Evolutionary conservation across 495 filamentous ascomycete genomes (phyloP), one percentile per base, ranked within the genome.

Genomic region (Penicillium manginii): DNA sequence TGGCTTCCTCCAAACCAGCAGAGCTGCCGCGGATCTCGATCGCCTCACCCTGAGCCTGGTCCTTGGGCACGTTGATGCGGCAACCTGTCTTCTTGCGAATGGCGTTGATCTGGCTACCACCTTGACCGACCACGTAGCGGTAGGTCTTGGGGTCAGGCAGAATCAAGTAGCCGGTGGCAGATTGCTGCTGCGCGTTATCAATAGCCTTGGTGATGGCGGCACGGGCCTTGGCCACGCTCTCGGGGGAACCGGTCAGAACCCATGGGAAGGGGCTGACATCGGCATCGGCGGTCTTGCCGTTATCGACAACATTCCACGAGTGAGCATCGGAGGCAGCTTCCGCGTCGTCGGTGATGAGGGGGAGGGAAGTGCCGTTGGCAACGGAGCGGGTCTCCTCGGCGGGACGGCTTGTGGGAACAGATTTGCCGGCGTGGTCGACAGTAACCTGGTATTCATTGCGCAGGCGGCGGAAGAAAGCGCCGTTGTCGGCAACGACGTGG

Each of bases 51-150:
- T 82, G 84, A 39, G 82, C 83, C 63, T 93, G 86, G 68, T 90
- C 88, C 60, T 89, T 85, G 42, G 94, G 94, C 47, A 98, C 91
- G 37, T 89, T 91, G 72, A 99, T 93, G 70, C 87, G 89, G 78
- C 92, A 96, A 29, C 89, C 91, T 45, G 92, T 97, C 78, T 93
- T 85, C 74, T 89, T 91, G 55, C 96, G 87, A 69, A 99, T 97
- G 10, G 82, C 76, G 72, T 96, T 97, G 74, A 99, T 92, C 71
- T 92, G 91, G 70, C 84, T 88, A 57, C 94, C 96, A 48, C 89
- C 89, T 65, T 87, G 88, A 21, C 94, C 94, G 56, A 99, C 90
- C 40, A 99, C 88, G 59, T 88, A 88, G 54, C 93, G 86, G 80
- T 97, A 96, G 47, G 89, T 92, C 43, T 84, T 84, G 8, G 96